Evolutionary conservation across 2,329 filamentous ascomycete genomes (phyloP), one percentile per base, ranked within the genome.

Genomic region (Fusarium continuum): DNA sequence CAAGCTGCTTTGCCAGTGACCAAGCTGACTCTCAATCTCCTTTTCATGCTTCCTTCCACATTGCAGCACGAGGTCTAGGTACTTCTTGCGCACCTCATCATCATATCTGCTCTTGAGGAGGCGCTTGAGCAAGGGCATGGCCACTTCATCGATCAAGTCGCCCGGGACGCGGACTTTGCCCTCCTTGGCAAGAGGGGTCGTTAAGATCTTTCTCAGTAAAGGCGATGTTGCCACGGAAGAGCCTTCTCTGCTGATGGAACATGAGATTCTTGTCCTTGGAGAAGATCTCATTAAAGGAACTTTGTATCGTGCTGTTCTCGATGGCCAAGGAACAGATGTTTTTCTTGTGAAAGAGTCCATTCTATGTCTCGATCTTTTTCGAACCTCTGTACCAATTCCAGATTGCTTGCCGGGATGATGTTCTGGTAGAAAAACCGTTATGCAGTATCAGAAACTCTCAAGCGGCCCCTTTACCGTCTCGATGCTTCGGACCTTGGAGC

Each of bases 391-490:
- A 71, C 40, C 3, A 70, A 32, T 1, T 59, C 58, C 3, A 55
- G 23, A 25, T 38, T 52, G 16, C 70, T 72, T 7, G 63, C 69
- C 6, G 70, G 69, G 4, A 73, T 4, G 4, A 73, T 68, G 22
- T 66, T 39, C 25, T 73, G 69, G 2, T 73, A 73, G 5, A 56
- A 59, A 3, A n/a, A 53, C 6, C 1, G 1, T 2, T n/a, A 3
- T 1, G 71, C 69, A 60, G 64, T 52, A 5, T 49, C 66, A 5
- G 64, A 69, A 4, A 36, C 55, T 7, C n/a, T 65, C 1, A 35
- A 53, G 2, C 31, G 53, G 1, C 56, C 61, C 2, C 11, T 67
- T 0, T 69, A 69, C 13, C 48, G 46, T 4, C 1, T 69, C 3
- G 46, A 51, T 8, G 43, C 44, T 9, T 53, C 48, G 2, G 55